Percentiles rank a stretch among this genome's conserved stretches.
Evolutionary conservation across 345 rosid species (phyloP).

Genomic region (Rhodomyrtus tomentosa): DNA sequence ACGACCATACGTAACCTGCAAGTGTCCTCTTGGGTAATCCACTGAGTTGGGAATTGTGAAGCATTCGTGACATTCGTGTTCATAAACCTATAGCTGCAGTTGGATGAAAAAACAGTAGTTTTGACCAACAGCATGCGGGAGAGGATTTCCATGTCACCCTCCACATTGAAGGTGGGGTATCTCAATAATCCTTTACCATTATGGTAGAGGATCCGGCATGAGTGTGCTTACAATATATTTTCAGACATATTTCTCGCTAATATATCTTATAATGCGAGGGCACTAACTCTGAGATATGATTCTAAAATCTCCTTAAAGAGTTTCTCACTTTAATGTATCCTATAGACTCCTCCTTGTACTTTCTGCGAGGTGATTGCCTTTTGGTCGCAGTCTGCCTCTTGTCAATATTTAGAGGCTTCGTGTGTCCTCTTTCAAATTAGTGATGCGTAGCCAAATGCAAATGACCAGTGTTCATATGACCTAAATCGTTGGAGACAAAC

Average conservation of each 20-base stretch:
- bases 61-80: not conserved
- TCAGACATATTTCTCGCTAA: not conserved
- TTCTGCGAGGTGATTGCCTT: constrained; percentile 44
- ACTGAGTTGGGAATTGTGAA: not conserved
- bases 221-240: not conserved
- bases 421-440: too few species aligned
- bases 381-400: constrained; percentile 7
- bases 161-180: too few species aligned
- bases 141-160: too few species aligned
- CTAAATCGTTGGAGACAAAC: too few species aligned
- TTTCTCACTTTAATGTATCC: not conserved
- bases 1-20: not conserved
- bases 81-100: not conserved
- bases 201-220: too few species aligned
- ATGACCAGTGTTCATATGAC: too few species aligned
- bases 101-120: not conserved
- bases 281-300: too few species aligned
- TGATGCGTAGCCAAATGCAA: too few species aligned
- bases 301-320: too few species aligned
- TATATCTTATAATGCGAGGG: too few species aligned
- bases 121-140: not conserved
- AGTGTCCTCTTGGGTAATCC: not conserved
- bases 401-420: too few species aligned
- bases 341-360: constrained; percentile 16
- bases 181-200: too few species aligned